Evolutionary conservation across 768 basidiomycete genomes (phyloP).

Genomic region (Boletus vinaceobasis): DNA sequence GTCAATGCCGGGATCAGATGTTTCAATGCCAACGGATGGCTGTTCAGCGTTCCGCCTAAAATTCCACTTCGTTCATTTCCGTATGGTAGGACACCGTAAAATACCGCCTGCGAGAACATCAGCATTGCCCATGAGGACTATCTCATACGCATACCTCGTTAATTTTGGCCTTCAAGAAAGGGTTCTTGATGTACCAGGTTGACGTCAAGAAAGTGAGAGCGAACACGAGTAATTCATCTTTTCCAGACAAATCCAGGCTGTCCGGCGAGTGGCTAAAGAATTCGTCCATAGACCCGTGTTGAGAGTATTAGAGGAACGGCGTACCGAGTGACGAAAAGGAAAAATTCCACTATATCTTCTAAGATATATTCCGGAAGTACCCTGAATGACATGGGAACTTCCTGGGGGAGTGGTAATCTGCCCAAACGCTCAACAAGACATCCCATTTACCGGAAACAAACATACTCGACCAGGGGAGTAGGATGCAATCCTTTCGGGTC

Average conservation of each 20-base stretch:
- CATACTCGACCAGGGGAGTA: conserved; percentile 60
- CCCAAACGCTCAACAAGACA: conserved; percentile 5
- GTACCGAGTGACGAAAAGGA: conserved; percentile 79
- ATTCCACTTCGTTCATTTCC: conserved; percentile 66
- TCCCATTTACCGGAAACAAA: conserved; percentile 6
- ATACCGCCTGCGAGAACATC: conserved; percentile 52
- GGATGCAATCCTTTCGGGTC: conserved; percentile 83
- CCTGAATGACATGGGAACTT: conserved; percentile 81
- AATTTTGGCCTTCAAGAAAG: conserved; percentile 94
- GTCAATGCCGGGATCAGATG: conserved; percentile 90
- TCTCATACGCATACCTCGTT: conserved; percentile 62
- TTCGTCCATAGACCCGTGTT: neutral
- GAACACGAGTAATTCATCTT: conserved; percentile 83
- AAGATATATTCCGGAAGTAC: conserved; percentile 91
- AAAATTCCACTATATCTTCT: conserved; percentile 90
- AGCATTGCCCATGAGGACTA: neutral
- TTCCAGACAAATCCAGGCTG: conserved; percentile 79
- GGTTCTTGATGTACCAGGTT: conserved; percentile 98
- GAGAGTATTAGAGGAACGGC: conserved; percentile 17
- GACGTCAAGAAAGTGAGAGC: conserved; percentile 87
- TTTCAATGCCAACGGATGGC: conserved; percentile 78
- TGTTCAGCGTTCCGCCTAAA: conserved; percentile 78
- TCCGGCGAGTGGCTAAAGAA: conserved; percentile 61
- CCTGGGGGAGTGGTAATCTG: conserved; percentile 81
- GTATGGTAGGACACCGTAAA: conserved; percentile 67